Evolutionary conservation across 176 grass and related monocot genomes (phyloP), one percentile per base, ranked within the genome.

Genomic region (Canna indica): DNA sequence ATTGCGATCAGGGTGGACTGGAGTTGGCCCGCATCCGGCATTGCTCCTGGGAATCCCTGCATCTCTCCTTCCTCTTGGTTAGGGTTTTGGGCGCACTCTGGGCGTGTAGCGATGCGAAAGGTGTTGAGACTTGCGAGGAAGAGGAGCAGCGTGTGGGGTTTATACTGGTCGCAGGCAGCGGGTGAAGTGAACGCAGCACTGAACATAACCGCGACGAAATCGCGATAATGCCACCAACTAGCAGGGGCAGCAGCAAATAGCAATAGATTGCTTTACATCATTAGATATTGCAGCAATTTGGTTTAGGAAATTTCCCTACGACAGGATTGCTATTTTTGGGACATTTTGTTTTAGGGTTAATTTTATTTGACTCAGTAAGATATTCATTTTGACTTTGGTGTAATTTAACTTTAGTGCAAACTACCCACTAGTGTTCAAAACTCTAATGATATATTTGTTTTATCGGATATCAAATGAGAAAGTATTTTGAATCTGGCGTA

Each of bases 1-100:
- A 96, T 86, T 58, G 93, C 84, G 25, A 80, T 41, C 88, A 91
- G 85, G 68, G 93, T 89, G 72, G 93, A 84, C 76, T 85, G 93
- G 44, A 97, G 85, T 53, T 84, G 82, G 63, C 83, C 76, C 72
- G 80, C 76, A 83, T 90, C 88, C 24, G 84, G 64, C 39, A 54
- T 28, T 47, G 77, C 79, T 77, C 88, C 93, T 1, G 93, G 93
- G 74, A 92, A 91, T 30, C 84, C 86, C 76, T 97, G 79, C 93
- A 97, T 92, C 48, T 8, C 62, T 22, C 32, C 35, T 66, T 22
- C 9, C 35, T 38, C 17, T 38, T 39, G 18, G 20, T 18, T 54
- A 54, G 50, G 50, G 50, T 54, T 54, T n/a, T 18, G 50, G 22
- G 50, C 3, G 50, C 50, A 6, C 50, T n/a, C n/a, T 20, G 20